These are phyloP conservation scores for Irpex rosettiformis DNA, from an alignment of 1,284 basidiomycete genomes.

Conservation along the genomic window DNA sequence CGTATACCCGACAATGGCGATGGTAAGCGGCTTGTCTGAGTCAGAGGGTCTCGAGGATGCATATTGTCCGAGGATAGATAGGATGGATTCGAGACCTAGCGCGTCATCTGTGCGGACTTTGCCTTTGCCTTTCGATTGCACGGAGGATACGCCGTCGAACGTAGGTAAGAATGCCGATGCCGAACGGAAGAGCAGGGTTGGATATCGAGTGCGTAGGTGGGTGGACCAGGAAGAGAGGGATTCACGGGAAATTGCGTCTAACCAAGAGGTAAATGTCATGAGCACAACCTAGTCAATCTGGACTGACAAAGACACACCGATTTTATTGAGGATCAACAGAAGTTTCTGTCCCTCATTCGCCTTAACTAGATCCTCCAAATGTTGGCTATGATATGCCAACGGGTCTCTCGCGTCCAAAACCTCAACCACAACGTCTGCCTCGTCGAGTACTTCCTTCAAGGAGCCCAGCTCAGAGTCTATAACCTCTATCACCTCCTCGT, in stretches of 20 bases:
- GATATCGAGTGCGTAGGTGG: slow-evolving; percentile 64
- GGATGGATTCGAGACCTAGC: slow-evolving; percentile 50
- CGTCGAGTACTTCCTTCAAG: slow-evolving; percentile 72
- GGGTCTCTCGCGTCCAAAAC: slow-evolving; percentile 89
- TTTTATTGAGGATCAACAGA: slow-evolving; percentile 83
- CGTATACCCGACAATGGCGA: slow-evolving; percentile 74
- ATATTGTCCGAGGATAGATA: slow-evolving; percentile 42
- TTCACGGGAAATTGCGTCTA: slow-evolving; percentile 85
- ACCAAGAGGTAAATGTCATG: slow-evolving; percentile 1
- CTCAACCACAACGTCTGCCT: slow-evolving; percentile 82
- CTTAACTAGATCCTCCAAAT: slow-evolving; percentile 58
- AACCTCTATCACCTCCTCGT: slow-evolving; percentile 54
- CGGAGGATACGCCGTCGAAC: slow-evolving; percentile 23
- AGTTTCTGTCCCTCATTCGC: slow-evolving; percentile 49
- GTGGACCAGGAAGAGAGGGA: slow-evolving; percentile 75
- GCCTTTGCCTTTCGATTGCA: slow-evolving; percentile 32
- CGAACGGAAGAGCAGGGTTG: slow-evolving; percentile 81
- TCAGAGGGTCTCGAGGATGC: slow-evolving; percentile 45
- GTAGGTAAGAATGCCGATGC: slow-evolving; percentile 63
- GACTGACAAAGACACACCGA: slow-evolving; percentile 50
- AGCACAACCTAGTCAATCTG: not conserved
- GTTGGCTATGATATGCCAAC: slow-evolving; percentile 59
- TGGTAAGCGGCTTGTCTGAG: slow-evolving; percentile 45
- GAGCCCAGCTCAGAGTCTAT: slow-evolving; percentile 68
- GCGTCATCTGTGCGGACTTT: slow-evolving; percentile 51